Conservation (phyloP, 2,329 filamentous ascomycete species). For the Tolypocladium cylindrosporum region DNA sequence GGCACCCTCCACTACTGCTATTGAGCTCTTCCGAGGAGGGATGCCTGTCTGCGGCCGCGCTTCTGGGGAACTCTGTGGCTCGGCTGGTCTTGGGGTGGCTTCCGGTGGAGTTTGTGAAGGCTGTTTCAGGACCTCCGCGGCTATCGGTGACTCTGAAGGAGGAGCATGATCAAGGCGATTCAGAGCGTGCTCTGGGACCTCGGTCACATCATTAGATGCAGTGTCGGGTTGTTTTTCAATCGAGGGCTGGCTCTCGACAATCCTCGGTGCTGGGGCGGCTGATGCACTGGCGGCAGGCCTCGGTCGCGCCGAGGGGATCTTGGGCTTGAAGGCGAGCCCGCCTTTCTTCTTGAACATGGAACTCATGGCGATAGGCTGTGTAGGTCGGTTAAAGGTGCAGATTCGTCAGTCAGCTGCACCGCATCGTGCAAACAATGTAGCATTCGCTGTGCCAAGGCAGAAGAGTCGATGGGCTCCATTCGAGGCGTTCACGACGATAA, state of each 20-base stretch:
- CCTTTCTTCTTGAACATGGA: slow-evolving; percentile 59
- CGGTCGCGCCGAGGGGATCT: slow-evolving; percentile 48
- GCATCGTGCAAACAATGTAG: neutral
- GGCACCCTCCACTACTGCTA: neutral
- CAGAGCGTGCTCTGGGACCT: neutral
- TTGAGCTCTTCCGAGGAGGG: neutral
- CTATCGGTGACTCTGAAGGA: neutral
- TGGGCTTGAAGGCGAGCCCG: slow-evolving; percentile 58
- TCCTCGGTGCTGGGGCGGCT: slow-evolving; percentile 4
- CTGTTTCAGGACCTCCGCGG: neutral
- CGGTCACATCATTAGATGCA: neutral
- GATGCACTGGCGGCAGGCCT: slow-evolving; percentile 31
- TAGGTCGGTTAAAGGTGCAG: neutral
- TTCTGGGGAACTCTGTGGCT: neutral
- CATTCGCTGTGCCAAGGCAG: neutral
- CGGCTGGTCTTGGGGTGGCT: neutral
- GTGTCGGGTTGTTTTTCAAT: neutral
- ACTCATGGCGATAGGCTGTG: slow-evolving; percentile 35
- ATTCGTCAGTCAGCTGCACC: slow-evolving; percentile 14
- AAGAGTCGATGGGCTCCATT: neutral
- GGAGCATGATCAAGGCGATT: neutral
- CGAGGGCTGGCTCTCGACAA: neutral
- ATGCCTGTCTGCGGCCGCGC: neutral
- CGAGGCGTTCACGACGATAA: neutral
- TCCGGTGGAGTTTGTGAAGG: neutral